Evolutionary conservation across 2,329 filamentous ascomycete genomes (phyloP).

Genomic region (Aaosphaeria arxii): DNA sequence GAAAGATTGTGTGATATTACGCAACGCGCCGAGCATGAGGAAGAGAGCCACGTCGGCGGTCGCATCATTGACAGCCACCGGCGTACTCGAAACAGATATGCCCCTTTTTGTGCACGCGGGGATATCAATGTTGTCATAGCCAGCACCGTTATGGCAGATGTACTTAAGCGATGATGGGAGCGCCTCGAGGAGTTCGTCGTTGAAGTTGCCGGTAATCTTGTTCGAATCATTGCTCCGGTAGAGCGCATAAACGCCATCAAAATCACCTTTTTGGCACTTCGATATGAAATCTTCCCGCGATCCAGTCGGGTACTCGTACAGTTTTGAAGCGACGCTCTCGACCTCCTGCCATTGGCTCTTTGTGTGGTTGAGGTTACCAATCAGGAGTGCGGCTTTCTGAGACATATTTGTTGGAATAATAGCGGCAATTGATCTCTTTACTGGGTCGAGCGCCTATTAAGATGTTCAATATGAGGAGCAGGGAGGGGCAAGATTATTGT

Average conservation of each 20-base stretch:
- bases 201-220: slow-evolving; percentile 47
- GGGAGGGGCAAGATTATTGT: too few relatives aligned
- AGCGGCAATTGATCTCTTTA: background rate
- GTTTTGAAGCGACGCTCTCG: slow-evolving; percentile 28
- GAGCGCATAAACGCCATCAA: slow-evolving; percentile 54
- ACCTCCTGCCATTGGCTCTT: slow-evolving; percentile 46
- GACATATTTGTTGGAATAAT: slow-evolving; percentile 16
- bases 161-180: slow-evolving; percentile 43
- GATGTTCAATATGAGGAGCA: too few relatives aligned
- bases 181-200: slow-evolving; percentile 42
- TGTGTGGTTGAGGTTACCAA: slow-evolving; percentile 45
- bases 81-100: slow-evolving; percentile 46
- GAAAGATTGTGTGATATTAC: slow-evolving; percentile 48
- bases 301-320: slow-evolving; percentile 53
- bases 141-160: slow-evolving; percentile 52
- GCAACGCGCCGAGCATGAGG: slow-evolving; percentile 52
- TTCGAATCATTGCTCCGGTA: slow-evolving; percentile 60
- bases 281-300: slow-evolving; percentile 55
- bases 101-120: slow-evolving; percentile 48
- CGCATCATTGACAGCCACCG: slow-evolving; percentile 50
- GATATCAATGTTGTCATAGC: slow-evolving; percentile 61
- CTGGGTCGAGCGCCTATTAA: too few relatives aligned
- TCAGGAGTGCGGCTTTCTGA: slow-evolving; percentile 41
- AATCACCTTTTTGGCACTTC: slow-evolving; percentile 53
- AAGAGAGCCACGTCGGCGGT: slow-evolving; percentile 52